Evolutionary conservation across 1,139 yeast genomes (phyloP), one percentile per base, ranked within the genome.

Genomic region (Zygosaccharomyces sapae): DNA sequence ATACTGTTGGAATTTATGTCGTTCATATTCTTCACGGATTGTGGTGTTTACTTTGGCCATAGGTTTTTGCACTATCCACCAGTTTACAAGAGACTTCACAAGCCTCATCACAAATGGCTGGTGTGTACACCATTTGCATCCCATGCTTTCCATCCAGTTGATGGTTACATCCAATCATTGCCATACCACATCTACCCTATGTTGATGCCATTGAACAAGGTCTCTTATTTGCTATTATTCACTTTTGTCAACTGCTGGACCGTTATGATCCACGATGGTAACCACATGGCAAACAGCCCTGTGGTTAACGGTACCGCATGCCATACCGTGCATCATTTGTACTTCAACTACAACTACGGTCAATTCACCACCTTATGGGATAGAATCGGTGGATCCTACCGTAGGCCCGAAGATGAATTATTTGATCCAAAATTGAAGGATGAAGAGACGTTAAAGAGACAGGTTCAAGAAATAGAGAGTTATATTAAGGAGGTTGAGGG

Each of bases 81-180:
- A 33, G 83, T 92, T 36, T 92, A 92, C 78, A 90, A 85, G 74
- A 68, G 65, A 30, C 73, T 92, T 55, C 98, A 92, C 74, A 92
- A 92, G 72, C 97, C 97, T n/a, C 98, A 92, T 69, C 98, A 92
- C 76, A 94, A 92, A 72, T 92, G 98, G 98, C 82, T 92, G 61
- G 97, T 92, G 44, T 92, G 97, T 55, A 90, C 98, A 3, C 98
- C 98, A 31, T 92, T 85, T 70, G 98, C 98, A 1, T 88, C 96
- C 9, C 97, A 90, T 66, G 97, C 98, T 19, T 92, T 92, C 88
- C 97, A 92, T 70, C 98, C 98, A 10, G 83, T 92, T 46, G 98
- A 92, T 64, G 98, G 98, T 37, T 92, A 86, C 73, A 73, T 80
- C 50, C 98, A 92, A 73, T 85, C 96, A 40, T 66, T 92, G 54